Base-by-base conservation (phyloP, 1,284 basidiomycete species). In the Leccinum colubrinum region DNA sequence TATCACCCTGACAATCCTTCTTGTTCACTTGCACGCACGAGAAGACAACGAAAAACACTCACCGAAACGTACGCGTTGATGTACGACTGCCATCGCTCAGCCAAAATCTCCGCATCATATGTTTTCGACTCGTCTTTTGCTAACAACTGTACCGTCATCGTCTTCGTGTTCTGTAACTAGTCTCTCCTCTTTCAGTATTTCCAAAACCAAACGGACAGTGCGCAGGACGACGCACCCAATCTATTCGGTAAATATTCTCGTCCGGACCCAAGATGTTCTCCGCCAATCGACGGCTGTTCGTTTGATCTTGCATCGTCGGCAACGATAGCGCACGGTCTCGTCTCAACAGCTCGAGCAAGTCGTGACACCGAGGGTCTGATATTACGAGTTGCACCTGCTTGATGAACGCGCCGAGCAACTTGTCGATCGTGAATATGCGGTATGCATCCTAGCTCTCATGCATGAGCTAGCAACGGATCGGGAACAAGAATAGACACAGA, bases 401-500 rank as follows among this genome's bases (percentile, higher is more conserved):
- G 77, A 94, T 89, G 69, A 94, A 84, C n/a, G 86, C 84, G 3
- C 90, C 91, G 59, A 97, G 86, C 56, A 97, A 82, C 75, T 97
- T 95, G 78, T 98, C 95, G n/a, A 97, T 79, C 0, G 95, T 97
- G 73, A 97, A 97, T 71, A 93, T 86, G 70, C 90, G 90, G 75
- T 93, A 97, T 0, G 86, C 86, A 43, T 88, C 79, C 88, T 90
- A 56, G 3, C 12, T 35, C 3, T 14, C 27, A 22, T 25, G 6
- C 5, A 20, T 64, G 43, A 65, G 61, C 8, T 7, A 5, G 1
- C 27, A 35, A 12, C 15, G 15, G 30, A 56, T 41, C 3, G 15
- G 6, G 22, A 35, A 2, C 8, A 35, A 27, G 2, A 35, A 35
- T 3, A 30, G 20, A 59, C 52, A 62, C 72, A n/a, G 55, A 85